Evolutionary conservation across 1,284 basidiomycete genomes (phyloP), one percentile per base, ranked within the genome.

Genomic region (Tilletia horrida): DNA sequence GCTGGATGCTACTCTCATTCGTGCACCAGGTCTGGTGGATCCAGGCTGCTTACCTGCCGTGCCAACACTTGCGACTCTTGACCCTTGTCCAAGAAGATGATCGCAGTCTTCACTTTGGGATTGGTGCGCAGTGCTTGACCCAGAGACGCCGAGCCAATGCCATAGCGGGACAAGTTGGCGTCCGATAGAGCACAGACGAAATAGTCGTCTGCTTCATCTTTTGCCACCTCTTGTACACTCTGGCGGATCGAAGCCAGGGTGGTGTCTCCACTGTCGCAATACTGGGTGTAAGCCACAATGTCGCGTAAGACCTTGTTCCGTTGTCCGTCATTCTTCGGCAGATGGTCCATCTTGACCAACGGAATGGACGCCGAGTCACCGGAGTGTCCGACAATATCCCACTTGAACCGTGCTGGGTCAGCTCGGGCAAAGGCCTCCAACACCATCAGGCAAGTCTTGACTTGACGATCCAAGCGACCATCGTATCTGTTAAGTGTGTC

Each of bases 141-240:
- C 23, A 81, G 71, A 16, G 66, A 44, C 13, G 71, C 66, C 14
- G 72, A 63, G 0, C 77, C 78, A 72, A 83, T 83, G 44, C 73
- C 74, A 70, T 83, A 83, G 16, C 83, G 70, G 4, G 69, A 67
- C 55, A 83, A 75, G 66, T 83, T 82, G 40, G 83, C 83, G 66
- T 83, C 83, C 16, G 76, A 76, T 27, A 83, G 68, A 11, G 76
- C 82, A 67, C 83, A 79, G 63, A 83, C 81, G 71, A 83, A 81
- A 71, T 78, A 79, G 66, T 83, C 83, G 71, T 83, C 80, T 67
- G 76, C 77, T 25, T 72, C 71, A 18, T 61, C 65, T 25, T 48
- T 45, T n/a, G 70, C 69, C 42, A 77, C 71, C 40, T 76, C 70
- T 4, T 72, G 64, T 52, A 76, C 71, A 8, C 72, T 73, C 59